Conservation (phyloP, 345 rosid genomes). For the Erucastrum elatum region DNA sequence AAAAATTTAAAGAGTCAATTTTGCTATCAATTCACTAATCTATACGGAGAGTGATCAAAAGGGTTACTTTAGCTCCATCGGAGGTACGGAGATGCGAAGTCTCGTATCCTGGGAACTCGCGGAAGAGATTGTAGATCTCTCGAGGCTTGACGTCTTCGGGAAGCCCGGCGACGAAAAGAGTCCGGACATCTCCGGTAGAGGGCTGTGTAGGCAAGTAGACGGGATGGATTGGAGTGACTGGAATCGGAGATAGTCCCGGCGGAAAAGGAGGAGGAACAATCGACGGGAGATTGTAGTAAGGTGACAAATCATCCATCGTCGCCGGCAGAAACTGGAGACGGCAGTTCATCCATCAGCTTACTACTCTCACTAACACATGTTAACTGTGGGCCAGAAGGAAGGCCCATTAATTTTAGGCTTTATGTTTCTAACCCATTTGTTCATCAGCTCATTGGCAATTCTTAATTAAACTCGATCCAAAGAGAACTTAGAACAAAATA, state of each 20-base stretch:
- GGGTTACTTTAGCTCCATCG: constrained; percentile 37
- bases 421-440: too few species aligned
- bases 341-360: too few species aligned
- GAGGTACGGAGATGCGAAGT: constrained; percentile 78
- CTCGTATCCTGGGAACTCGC: constrained; percentile 85
- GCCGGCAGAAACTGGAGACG: not conserved
- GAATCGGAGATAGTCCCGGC: constrained; percentile 30
- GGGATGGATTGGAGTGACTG: constrained; percentile 37
- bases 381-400: too few species aligned
- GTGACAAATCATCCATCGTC: constrained; percentile 63
- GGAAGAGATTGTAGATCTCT: constrained; percentile 84
- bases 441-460: too few species aligned
- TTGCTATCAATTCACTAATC: constrained; percentile 3
- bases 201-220: constrained; percentile 42
- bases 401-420: too few species aligned
- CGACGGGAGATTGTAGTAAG: constrained; percentile 42
- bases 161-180: constrained; percentile 86
- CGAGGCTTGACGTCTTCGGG: constrained; percentile 89
- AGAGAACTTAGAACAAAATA: too few species aligned
- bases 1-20: not conserved
- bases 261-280: constrained; percentile 38
- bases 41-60: not conserved
- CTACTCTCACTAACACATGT: too few species aligned
- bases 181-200: constrained; percentile 52
- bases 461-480: too few species aligned